Conservation (phyloP, 108 stramenopile species). For the Skeletonema potamos region DNA sequence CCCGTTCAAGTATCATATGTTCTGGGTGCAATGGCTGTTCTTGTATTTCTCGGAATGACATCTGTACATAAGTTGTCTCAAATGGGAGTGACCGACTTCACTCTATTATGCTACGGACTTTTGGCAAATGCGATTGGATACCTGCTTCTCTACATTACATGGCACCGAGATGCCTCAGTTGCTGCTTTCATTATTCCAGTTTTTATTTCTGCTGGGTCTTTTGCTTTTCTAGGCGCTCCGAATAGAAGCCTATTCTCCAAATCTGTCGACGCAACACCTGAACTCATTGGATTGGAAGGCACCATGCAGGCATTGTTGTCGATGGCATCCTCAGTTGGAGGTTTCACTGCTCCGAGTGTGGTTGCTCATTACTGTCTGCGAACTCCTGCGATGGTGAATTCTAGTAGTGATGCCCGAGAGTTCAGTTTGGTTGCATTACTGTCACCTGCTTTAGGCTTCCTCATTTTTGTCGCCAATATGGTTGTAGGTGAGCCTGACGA, state of each 20-base stretch:
- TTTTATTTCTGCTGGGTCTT: slow-evolving; percentile 42
- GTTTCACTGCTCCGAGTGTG: slow-evolving; percentile 66
- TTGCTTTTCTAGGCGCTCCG: slow-evolving; percentile 66
- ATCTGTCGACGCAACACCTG: slow-evolving; percentile 44
- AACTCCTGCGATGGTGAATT: slow-evolving; percentile 57
- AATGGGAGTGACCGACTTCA: slow-evolving; percentile 19
- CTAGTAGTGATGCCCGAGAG: slow-evolving; percentile 52
- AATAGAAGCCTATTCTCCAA: slow-evolving; percentile 64
- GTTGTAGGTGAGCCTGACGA: slow-evolving; percentile 7
- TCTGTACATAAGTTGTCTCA: slow-evolving; percentile 27
- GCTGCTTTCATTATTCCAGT: slow-evolving; percentile 52
- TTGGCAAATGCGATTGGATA: slow-evolving; percentile 17
- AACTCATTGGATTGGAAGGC: slow-evolving; percentile 43
- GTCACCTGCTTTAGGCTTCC: slow-evolving; percentile 20
- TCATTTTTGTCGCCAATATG: slow-evolving; percentile 12
- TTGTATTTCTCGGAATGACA: slow-evolving; percentile 59
- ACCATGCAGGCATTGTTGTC: slow-evolving; percentile 73
- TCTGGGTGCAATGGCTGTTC: slow-evolving; percentile 51
- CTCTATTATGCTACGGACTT: slow-evolving; percentile 21
- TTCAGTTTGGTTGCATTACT: slow-evolving; percentile 46
- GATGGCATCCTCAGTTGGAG: slow-evolving; percentile 63
- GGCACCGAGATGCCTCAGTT: slow-evolving; percentile 15
- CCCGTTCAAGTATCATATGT: slow-evolving; percentile 59
- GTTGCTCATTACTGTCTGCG: slow-evolving; percentile 67
- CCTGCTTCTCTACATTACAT: slow-evolving; percentile 16